Conservation (phyloP, 257 asterid genomes). For the Mitragyna speciosa region DNA sequence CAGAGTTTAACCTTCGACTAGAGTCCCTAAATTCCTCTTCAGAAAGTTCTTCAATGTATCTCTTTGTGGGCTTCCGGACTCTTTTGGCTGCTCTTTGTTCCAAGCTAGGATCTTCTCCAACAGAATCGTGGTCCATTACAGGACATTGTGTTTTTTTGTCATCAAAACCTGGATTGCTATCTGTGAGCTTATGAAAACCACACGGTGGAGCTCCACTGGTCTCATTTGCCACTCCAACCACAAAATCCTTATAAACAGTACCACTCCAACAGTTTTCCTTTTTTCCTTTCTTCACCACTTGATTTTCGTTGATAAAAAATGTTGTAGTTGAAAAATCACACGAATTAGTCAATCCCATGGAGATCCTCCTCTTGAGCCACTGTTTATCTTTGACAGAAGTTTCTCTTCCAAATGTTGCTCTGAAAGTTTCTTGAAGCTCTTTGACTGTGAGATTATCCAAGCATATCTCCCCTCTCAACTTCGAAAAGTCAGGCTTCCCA, state of each 20-base stretch:
- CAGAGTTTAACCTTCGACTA: conserved; percentile 44
- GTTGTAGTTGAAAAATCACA: conserved; percentile 75
- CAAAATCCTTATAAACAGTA: conserved; percentile 45
- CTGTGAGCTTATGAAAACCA: conserved; percentile 32
- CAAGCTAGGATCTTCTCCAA: conserved; percentile 42
- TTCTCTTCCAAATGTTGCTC: conserved; percentile 91
- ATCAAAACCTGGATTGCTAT: conserved; percentile 34
- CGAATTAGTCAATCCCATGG: conserved; percentile 89
- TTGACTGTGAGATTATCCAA: conserved; percentile 71
- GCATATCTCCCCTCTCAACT: conserved; percentile 78
- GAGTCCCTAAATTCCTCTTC: conserved; percentile 72
- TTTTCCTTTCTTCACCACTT: conserved; percentile 51
- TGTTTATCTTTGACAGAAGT: conserved; percentile 93
- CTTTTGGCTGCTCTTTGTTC: conserved; percentile 73
- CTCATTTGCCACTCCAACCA: conserved; percentile 39
- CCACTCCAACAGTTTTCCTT: conserved; percentile 38
- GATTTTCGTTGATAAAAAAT: conserved; percentile 55
- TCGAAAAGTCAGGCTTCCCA: conserved; percentile 71
- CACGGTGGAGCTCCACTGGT: conserved; percentile 29
- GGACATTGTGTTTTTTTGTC: conserved; percentile 29
- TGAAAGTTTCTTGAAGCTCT: conserved; percentile 92
- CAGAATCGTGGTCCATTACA: conserved; percentile 33
- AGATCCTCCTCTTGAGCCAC: conserved; percentile 92
- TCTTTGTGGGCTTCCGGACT: conserved; percentile 83
- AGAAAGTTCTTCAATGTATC: conserved; percentile 84